These are phyloP conservation scores for Magnaporthales sp. DNA, from an alignment of 2,329 filamentous ascomycete genomes.

Conservation along the genomic window DNA sequence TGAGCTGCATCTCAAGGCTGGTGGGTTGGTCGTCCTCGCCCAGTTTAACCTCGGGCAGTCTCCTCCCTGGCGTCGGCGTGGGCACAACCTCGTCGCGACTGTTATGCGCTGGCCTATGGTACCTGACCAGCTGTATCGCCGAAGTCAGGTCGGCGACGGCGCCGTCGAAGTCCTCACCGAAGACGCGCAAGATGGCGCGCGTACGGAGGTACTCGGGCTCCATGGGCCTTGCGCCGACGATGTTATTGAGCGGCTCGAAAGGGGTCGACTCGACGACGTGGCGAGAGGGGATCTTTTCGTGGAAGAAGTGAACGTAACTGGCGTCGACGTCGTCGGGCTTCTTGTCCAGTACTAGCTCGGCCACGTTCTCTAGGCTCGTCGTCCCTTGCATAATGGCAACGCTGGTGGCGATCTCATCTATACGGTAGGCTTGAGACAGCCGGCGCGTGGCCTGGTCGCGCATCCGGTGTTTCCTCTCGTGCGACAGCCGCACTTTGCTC, in stretches of 20 bases:
- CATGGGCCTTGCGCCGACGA: slow-evolving; percentile 54
- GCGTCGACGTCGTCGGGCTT: slow-evolving; percentile 62
- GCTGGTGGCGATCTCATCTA: slow-evolving; percentile 77
- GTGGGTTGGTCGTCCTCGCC: slow-evolving; percentile 54
- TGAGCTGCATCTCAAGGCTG: slow-evolving; percentile 64
- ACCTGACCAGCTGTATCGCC: slow-evolving; percentile 48
- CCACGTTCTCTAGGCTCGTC: slow-evolving; percentile 69
- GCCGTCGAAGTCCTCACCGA: slow-evolving; percentile 65
- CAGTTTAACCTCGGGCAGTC: slow-evolving; percentile 17
- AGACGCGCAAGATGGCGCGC: slow-evolving; percentile 63
- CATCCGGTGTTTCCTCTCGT: slow-evolving; percentile 70
- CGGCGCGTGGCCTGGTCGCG: slow-evolving; percentile 73
- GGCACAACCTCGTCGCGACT: slow-evolving; percentile 25
- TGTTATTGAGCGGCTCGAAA: slow-evolving; percentile 55
- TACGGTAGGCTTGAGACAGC: slow-evolving; percentile 65
- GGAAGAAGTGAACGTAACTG: slow-evolving; percentile 87
- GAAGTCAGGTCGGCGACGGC: slow-evolving; percentile 63
- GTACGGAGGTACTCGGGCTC: slow-evolving; percentile 64
- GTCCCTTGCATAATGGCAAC: slow-evolving; percentile 78
- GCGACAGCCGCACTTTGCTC: slow-evolving; percentile 53
- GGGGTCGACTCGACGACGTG: slow-evolving; percentile 66
- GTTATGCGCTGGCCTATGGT: slow-evolving; percentile 40
- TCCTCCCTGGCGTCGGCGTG: slow-evolving; percentile 19
- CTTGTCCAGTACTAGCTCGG: slow-evolving; percentile 61
- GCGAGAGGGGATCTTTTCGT: slow-evolving; percentile 76